Evolutionary conservation across 169 alveolate genomes (phyloP).

Genomic region (Eimeria brunetti): DNA sequence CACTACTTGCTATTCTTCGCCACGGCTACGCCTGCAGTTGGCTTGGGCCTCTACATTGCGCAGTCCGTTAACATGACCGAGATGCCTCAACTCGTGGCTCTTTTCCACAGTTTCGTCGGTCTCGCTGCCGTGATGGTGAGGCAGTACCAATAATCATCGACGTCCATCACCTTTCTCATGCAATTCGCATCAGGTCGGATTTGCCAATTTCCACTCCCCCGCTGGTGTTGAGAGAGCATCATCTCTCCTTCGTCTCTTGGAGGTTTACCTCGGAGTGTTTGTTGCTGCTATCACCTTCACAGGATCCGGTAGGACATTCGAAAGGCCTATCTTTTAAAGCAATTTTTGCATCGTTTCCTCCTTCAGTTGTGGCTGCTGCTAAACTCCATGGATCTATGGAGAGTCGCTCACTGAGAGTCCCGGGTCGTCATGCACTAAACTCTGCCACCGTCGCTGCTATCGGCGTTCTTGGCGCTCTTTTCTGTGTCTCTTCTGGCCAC

Average conservation of each 20-base stretch:
- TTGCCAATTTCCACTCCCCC: constrained; percentile 78
- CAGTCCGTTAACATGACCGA: constrained; percentile 73
- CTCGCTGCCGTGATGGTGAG: constrained; percentile 96
- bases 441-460: constrained; percentile 50
- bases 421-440: constrained; percentile 87
- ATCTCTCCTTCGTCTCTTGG: constrained; percentile 57
- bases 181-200: constrained; percentile 67
- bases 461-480: constrained; percentile 68
- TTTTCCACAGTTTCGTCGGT: constrained; percentile 97
- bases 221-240: constrained; percentile 44
- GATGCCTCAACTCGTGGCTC: constrained; percentile 96
- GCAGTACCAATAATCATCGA: constrained; percentile 80
- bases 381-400: constrained; percentile 92
- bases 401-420: constrained; percentile 88
- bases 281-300: constrained; percentile 96
- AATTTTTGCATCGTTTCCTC: background rate
- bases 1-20: constrained; percentile 78
- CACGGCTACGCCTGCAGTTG: constrained; percentile 81
- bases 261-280: constrained; percentile 89
- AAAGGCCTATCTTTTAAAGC: background rate
- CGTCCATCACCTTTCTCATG: background rate
- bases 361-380: constrained; percentile 93
- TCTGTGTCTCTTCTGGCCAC: constrained; percentile 70
- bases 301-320: constrained; percentile 88
- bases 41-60: constrained; percentile 77